Percentiles rank a stretch among this genome's conserved stretches.
Evolutionary conservation across 345 rosid species (phyloP).

Genomic region (Eucalyptus erythrocorys): DNA sequence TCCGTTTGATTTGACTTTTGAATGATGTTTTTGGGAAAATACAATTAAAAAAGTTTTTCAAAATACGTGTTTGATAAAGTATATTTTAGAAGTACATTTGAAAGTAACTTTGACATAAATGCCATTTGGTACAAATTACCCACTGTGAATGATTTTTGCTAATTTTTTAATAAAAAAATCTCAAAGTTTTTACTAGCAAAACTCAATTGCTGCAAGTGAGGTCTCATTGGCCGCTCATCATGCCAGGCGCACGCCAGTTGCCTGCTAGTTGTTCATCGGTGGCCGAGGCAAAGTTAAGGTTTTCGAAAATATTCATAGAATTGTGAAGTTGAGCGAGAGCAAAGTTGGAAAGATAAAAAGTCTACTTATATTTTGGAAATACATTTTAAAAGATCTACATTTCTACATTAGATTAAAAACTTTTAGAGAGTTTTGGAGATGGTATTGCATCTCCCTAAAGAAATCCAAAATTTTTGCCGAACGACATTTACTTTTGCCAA

Average conservation of each 20-base stretch:
- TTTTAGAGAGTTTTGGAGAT: too few relatives aligned
- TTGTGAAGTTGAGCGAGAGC: neutral
- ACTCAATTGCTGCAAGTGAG: neutral
- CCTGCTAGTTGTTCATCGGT: neutral
- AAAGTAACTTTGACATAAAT: too few relatives aligned
- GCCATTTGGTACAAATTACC: neutral
- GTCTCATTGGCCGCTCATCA: neutral
- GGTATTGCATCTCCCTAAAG: neutral
- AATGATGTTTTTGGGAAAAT: neutral
- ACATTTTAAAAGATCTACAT: neutral
- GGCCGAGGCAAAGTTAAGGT: too few relatives aligned
- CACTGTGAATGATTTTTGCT: neutral
- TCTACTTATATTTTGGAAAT: rapidly evolving
- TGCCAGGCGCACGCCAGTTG: neutral
- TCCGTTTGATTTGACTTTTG: neutral
- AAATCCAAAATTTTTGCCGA: too few relatives aligned
- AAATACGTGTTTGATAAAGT: neutral
- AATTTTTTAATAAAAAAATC: too few relatives aligned
- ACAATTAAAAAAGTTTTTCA: too few relatives aligned
- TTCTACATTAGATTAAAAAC: neutral
- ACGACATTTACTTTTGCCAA: too few relatives aligned
- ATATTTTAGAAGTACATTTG: too few relatives aligned
- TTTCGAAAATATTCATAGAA: too few relatives aligned
- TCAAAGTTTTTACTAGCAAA: too few relatives aligned
- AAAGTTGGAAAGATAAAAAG: too few relatives aligned